These are phyloP conservation scores for Linum lewisii DNA, from an alignment of 345 rosid species.

Conservation along the genomic window DNA sequence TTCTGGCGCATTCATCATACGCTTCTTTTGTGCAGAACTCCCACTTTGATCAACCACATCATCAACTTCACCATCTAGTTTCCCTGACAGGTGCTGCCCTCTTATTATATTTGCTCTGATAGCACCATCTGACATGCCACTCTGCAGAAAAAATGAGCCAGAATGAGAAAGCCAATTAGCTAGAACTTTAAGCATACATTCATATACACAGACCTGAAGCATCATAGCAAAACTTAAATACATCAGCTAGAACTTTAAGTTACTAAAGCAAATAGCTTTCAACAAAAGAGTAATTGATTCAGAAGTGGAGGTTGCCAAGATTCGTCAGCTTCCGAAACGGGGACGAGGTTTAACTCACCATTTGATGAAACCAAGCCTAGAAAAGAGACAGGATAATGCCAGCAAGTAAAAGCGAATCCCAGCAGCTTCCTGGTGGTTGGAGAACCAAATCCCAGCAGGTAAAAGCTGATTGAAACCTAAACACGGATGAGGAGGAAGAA, in stretches of 20 bases:
- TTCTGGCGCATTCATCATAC: slow-evolving; percentile 15
- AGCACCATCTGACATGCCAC: slow-evolving; percentile 28
- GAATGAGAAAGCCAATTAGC: neutral
- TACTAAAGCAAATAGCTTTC: too few relatives aligned
- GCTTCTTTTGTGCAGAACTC: slow-evolving; percentile 25
- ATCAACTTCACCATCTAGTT: slow-evolving; percentile 25
- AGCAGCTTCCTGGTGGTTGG: slow-evolving; percentile 2
- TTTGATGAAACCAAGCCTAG: slow-evolving; percentile 30
- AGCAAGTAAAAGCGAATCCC: slow-evolving; percentile 14
- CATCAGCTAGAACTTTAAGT: too few relatives aligned
- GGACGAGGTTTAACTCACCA: too few relatives aligned
- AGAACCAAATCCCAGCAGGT: slow-evolving; percentile 3
- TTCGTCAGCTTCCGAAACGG: too few relatives aligned
- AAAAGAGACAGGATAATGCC: slow-evolving; percentile 15
- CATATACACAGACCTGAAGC: neutral
- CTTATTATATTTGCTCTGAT: slow-evolving; percentile 44
- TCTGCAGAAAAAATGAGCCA: slow-evolving; percentile 27
- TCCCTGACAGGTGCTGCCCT: slow-evolving; percentile 28
- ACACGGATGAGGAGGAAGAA: slow-evolving; percentile 10
- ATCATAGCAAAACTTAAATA: too few relatives aligned
- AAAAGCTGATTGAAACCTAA: neutral
- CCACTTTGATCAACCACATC: slow-evolving; percentile 29
- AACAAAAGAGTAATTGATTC: too few relatives aligned
- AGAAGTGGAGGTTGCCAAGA: too few relatives aligned
- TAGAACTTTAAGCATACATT: neutral